Conservation (phyloP, 73 alveolate species). For the Paramecium pentaurelia region DNA sequence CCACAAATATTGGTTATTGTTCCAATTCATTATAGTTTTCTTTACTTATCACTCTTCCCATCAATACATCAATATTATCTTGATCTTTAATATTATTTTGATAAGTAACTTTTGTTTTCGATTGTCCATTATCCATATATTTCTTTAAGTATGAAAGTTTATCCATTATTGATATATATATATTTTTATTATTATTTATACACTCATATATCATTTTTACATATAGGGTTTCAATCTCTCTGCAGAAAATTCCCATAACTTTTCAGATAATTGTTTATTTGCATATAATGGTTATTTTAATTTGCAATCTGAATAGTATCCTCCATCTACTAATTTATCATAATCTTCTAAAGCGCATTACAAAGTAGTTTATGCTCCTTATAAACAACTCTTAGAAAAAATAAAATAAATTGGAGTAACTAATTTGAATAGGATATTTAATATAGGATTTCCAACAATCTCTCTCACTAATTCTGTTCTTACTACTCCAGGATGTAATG, state of each 20-base stretch:
- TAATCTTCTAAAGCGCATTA: constrained; percentile 55
- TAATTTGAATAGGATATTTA: not conserved
- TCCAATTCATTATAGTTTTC: not conserved
- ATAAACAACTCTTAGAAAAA: constrained; percentile 1
- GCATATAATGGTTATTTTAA: not conserved
- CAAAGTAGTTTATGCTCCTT: constrained; percentile 54
- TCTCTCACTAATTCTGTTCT: constrained; percentile 56
- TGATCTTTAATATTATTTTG: not conserved
- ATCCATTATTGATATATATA: not conserved
- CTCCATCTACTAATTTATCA: constrained; percentile 44
- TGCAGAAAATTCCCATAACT: constrained; percentile 35
- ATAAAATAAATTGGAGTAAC: constrained; percentile 24
- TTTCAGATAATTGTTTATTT: constrained; percentile 25
- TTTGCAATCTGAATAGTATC: constrained; percentile 47
- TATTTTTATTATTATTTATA: not conserved
- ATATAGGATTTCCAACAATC: not conserved
- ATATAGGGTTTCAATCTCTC: not conserved
- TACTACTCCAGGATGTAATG: constrained; percentile 59
- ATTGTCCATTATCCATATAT: not conserved
- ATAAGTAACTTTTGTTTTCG: constrained; percentile 30
- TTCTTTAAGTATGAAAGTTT: not conserved
- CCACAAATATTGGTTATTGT: constrained; percentile 8
- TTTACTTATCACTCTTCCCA: not conserved
- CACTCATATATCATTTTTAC: not conserved
- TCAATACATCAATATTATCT: constrained; percentile 9